phyloP scores from a whole-genome alignment of 306 rosid species.

The Prunus campanulata region DNA sequence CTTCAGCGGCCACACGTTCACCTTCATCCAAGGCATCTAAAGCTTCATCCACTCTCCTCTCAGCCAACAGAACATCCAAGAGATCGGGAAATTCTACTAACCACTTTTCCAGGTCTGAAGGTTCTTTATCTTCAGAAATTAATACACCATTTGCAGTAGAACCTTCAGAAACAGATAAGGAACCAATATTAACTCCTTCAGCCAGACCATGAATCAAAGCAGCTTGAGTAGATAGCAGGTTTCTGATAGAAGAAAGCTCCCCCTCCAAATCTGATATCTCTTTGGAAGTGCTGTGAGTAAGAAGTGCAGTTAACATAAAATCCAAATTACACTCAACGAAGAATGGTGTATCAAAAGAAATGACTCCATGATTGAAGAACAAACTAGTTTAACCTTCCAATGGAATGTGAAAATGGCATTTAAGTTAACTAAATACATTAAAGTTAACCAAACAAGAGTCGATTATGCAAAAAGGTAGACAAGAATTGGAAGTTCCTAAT shows the following conservation, averaged over 20 bases:
- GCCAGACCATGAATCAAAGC: conserved; percentile 92
- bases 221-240: conserved; percentile 94
- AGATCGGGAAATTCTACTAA: conserved; percentile 89
- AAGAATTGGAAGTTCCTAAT: not conserved
- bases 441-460: not conserved
- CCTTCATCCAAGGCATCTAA: conserved; percentile 88
- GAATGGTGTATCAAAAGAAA: not conserved
- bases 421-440: not conserved
- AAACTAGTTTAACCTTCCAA: not conserved
- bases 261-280: conserved; percentile 97
- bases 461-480: not conserved
- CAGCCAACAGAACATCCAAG: conserved; percentile 91
- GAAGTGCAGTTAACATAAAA: conserved; percentile 31
- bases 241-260: conserved; percentile 94
- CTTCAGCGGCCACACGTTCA: conserved; percentile 71
- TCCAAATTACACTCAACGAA: not conserved
- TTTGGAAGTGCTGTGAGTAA: conserved; percentile 80
- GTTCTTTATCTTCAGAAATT: conserved; percentile 55
- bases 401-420: not conserved
- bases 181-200: conserved; percentile 77
- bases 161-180: conserved; percentile 52
- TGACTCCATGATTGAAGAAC: not conserved
- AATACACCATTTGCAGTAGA: conserved; percentile 35
- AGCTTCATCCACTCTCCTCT: conserved; percentile 92
- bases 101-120: conserved; percentile 84